Percentiles rank a stretch among this genome's conserved stretches.
phyloP scores from a whole-genome alignment of 139 green algal genomes.

The Yamagishiella unicocca region DNA sequence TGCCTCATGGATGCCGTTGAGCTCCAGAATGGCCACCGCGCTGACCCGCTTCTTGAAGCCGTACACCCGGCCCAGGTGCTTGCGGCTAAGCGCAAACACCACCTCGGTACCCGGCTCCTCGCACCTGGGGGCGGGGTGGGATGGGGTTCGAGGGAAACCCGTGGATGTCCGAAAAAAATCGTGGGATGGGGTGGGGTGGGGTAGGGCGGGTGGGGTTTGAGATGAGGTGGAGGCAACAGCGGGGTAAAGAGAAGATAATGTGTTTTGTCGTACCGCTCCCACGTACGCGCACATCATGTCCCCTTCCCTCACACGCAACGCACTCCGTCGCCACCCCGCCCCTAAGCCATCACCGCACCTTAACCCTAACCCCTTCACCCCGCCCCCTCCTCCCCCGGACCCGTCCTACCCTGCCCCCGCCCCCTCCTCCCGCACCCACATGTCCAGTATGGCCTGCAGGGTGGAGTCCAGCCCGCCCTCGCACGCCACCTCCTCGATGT shows the following conservation, averaged over 20 bases:
- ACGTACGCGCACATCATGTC: too few species aligned
- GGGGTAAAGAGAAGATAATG: too few species aligned
- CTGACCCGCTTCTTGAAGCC: conserved; percentile 84
- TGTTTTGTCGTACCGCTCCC: too few species aligned
- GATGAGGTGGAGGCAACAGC: too few species aligned
- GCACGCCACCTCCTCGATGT: conserved; percentile 75
- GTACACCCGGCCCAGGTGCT: conserved; percentile 86
- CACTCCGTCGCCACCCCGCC: too few species aligned
- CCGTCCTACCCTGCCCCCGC: neutral
- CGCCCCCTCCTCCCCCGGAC: neutral
- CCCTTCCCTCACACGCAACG: too few species aligned
- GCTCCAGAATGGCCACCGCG: conserved; percentile 80
- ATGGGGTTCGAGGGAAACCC: neutral
- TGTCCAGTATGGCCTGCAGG: conserved; percentile 73
- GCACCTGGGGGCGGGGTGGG: conserved; percentile 35
- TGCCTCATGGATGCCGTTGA: conserved; percentile 66
- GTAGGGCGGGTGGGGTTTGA: too few species aligned
- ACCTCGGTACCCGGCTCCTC: conserved; percentile 58
- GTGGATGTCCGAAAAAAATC: too few species aligned
- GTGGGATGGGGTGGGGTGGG: too few species aligned
- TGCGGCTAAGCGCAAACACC: conserved; percentile 85
- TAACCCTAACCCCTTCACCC: too few species aligned
- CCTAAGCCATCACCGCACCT: too few species aligned
- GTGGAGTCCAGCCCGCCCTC: conserved; percentile 73
- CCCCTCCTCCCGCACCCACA: conserved; percentile 32